Evolutionary conservation across 441 rosid species (phyloP), one percentile per base, ranked within the genome.

Genomic region (Croton setiger): DNA sequence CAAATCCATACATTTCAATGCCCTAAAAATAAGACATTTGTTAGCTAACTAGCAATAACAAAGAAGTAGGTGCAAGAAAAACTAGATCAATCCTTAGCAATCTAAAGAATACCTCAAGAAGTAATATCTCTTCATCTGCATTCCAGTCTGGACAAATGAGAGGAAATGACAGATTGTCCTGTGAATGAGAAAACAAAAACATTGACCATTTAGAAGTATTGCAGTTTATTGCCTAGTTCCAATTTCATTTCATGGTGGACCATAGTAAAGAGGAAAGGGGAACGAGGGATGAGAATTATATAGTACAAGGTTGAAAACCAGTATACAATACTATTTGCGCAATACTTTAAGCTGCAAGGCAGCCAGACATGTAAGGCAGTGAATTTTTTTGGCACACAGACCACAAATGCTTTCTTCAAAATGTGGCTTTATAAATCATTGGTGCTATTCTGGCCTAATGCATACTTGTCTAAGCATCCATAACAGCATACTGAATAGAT

Each of bases 141-240:
- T 92, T 90, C 99, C 99, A 95, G 68, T 89, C 92, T 74, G 88
- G 85, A 80, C 90, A 78, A 75, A 92, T 81, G 72, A 95, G 86
- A 7, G 97, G 93, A 76, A 95, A 95, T 56, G 92, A 87, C 81
- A 92, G 82, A 82, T 90, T 92, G 80, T 95, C 99, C 99, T 92
- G 89, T 66, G 39, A 52, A 41, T 72, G 49, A 67, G 49, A 72
- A 56, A 64, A 59, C 23, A 57, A 33, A 61, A 64, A 54, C 45
- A 13, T 6, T 6, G 10, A 56, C 39, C 8, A 7, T 3, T 45
- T 58, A 23, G 56, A 36, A 12, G 43, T 54, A 17, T 36, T 31
- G 14, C 49, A 17, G 37, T 20, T 53, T 63, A 9, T 18, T 64
- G 23, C 64, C 48, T 33, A 10, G 41, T 60, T 69, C 52, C 33